A percentile compares a stretch with the other conserved stretches of the same genome.
Evolutionary conservation across 1,284 basidiomycete genomes (phyloP).

Genomic region (Ceratorhiza oryzae-sativae): DNA sequence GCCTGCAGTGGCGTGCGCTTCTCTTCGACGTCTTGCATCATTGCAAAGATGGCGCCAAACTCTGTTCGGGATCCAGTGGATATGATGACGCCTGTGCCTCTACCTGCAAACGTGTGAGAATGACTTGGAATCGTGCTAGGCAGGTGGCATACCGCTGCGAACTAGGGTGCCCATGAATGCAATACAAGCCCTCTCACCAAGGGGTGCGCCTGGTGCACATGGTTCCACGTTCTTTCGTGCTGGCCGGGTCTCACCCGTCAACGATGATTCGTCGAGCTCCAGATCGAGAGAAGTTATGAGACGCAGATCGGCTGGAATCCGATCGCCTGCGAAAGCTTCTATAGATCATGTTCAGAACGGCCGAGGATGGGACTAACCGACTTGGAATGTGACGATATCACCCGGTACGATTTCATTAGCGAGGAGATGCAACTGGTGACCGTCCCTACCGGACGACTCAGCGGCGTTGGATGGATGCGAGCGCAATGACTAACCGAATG

Average conservation of each 20-base stretch:
- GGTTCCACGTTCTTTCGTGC: slow-evolving; percentile 71
- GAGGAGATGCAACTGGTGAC: slow-evolving; percentile 76
- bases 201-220: slow-evolving; percentile 69
- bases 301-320: slow-evolving; percentile 92
- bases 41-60: slow-evolving; percentile 95
- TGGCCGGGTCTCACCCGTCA: slow-evolving; percentile 92
- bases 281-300: slow-evolving; percentile 80
- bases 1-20: slow-evolving; percentile 92
- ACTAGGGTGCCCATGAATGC: slow-evolving; percentile 98
- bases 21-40: slow-evolving; percentile 98
- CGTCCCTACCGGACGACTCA: slow-evolving; percentile 60
- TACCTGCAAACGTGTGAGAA: slow-evolving; percentile 58
- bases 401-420: slow-evolving; percentile 96
- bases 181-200: slow-evolving; percentile 89
- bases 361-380: slow-evolving; percentile 91
- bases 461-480: neutral
- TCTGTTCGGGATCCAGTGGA: slow-evolving; percentile 91
- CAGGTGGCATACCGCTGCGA: slow-evolving; percentile 70
- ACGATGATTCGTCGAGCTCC: slow-evolving; percentile 93
- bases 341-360: slow-evolving; percentile 77
- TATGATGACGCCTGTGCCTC: slow-evolving; percentile 88
- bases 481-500: slow-evolving; percentile 63
- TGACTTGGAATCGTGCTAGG: neutral
- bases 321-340: slow-evolving; percentile 66
- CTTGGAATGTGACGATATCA: slow-evolving; percentile 89